A percentile compares a stretch with the other conserved stretches of the same genome.
Evolutionary conservation across 352 stramenopile species (phyloP).

Genomic region (Globisporangium paddicum): DNA sequence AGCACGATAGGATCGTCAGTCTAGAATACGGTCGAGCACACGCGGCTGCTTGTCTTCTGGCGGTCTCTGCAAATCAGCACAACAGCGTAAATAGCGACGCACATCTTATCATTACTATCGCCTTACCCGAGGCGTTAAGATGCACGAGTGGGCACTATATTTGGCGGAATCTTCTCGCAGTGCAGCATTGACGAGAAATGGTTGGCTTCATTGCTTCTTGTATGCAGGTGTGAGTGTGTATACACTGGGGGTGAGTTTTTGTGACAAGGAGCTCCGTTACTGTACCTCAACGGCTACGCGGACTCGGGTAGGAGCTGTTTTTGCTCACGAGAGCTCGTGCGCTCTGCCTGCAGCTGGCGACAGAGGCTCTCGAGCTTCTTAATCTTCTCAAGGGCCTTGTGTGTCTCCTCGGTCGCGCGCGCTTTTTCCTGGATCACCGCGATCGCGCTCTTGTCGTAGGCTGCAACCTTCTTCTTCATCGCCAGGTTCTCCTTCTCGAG

Average conservation of each 20-base stretch:
- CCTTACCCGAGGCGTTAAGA: neutral
- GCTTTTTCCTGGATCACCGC: conserved; percentile 75
- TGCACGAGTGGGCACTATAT: neutral
- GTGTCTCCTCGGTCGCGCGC: conserved; percentile 42
- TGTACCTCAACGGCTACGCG: too few species aligned
- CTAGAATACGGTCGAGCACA: neutral
- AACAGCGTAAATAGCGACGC: conserved; percentile 2
- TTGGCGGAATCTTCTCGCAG: neutral
- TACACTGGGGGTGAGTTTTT: too few species aligned
- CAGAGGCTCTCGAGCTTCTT: conserved; percentile 82
- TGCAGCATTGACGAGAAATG: neutral
- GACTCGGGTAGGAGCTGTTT: conserved; percentile 11
- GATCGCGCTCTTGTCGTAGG: conserved; percentile 76
- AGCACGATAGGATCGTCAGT: too few species aligned
- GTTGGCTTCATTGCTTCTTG: neutral
- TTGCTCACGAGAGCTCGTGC: conserved; percentile 41
- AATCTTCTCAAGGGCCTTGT: conserved; percentile 78
- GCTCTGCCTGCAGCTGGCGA: conserved; percentile 76
- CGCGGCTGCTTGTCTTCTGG: neutral
- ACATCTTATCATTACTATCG: conserved; percentile 1
- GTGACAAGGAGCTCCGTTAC: too few species aligned
- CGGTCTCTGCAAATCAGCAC: neutral
- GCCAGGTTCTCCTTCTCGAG: conserved; percentile 82
- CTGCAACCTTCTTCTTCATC: conserved; percentile 77
- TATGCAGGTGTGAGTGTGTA: neutral